phyloP scores from a whole-genome alignment of 73 alveolate genomes.

The Uronychia setigera region DNA sequence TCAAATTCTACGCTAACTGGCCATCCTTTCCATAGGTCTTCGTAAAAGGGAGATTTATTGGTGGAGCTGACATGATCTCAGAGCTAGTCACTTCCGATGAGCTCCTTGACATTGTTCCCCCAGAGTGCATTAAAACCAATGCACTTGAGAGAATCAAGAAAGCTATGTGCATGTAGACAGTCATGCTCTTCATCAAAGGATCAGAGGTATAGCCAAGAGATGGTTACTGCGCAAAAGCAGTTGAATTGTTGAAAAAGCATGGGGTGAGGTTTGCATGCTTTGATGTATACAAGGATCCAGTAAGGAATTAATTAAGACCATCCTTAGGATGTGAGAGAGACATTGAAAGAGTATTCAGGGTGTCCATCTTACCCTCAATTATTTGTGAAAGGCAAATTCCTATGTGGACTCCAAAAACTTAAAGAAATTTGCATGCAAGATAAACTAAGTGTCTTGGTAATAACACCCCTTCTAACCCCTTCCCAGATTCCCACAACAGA shows the following conservation, averaged over 20 bases:
- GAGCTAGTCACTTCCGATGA: slow-evolving; percentile 38
- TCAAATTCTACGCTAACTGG: slow-evolving; percentile 52
- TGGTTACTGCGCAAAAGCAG: slow-evolving; percentile 39
- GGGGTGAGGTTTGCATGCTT: slow-evolving; percentile 14
- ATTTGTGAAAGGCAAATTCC: slow-evolving; percentile 43
- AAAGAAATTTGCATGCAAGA: slow-evolving; percentile 11
- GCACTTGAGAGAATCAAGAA: slow-evolving; percentile 52
- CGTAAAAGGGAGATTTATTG: slow-evolving; percentile 45
- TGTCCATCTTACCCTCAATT: slow-evolving; percentile 59
- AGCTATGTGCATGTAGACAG: slow-evolving; percentile 7
- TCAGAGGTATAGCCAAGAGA: slow-evolving; percentile 41
- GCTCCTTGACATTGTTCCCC: slow-evolving; percentile 41
- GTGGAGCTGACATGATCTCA: slow-evolving; percentile 45
- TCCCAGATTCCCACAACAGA: slow-evolving; percentile 56
- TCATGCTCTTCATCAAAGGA: slow-evolving; percentile 62
- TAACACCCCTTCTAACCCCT: no score
- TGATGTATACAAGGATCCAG: slow-evolving; percentile 56
- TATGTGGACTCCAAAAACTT: slow-evolving; percentile 37
- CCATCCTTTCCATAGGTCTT: slow-evolving; percentile 62
- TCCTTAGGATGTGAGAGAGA: slow-evolving; percentile 36
- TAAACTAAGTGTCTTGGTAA: neutral
- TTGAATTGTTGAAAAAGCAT: slow-evolving; percentile 19
- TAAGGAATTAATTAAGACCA: neutral
- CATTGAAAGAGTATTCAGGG: slow-evolving; percentile 54
- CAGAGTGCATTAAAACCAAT: slow-evolving; percentile 59